These are phyloP conservation scores for Sodiomyces alkalinus DNA, from an alignment of 2,329 filamentous ascomycete genomes.

Conservation along the genomic window DNA sequence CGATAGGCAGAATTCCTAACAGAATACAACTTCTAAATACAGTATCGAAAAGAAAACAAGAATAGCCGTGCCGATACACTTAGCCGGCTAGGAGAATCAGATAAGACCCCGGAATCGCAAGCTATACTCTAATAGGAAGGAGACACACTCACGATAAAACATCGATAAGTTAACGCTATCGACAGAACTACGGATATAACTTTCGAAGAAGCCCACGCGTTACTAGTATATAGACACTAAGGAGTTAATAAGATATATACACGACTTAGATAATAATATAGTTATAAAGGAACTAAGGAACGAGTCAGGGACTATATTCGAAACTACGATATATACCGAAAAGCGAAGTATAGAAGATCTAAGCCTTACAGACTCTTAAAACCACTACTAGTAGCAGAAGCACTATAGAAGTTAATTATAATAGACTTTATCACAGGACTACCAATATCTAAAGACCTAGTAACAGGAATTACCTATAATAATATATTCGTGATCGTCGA, in stretches of 20 bases:
- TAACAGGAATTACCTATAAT: too few relatives aligned
- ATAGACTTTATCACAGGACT: too few relatives aligned
- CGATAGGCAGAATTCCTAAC: too few relatives aligned
- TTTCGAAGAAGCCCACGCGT: not conserved
- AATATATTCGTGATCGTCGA: too few relatives aligned
- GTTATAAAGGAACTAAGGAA: too few relatives aligned
- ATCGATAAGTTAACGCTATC: not conserved
- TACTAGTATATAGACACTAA: not conserved
- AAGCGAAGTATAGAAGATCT: slow-evolving; percentile 1
- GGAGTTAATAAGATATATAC: not conserved
- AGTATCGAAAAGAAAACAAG: not conserved
- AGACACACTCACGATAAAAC: not conserved
- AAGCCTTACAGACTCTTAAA: not conserved
- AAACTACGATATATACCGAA: not conserved
- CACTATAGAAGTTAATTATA: not conserved
- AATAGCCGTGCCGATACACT: too few relatives aligned
- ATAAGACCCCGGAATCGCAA: not conserved
- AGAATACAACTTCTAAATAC: slow-evolving; percentile 1
- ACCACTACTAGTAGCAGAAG: not conserved
- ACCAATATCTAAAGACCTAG: too few relatives aligned
- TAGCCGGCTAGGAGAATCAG: not conserved
- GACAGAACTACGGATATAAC: not conserved
- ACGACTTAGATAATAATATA: not conserved
- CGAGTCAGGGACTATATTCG: too few relatives aligned
- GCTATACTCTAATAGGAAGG: not conserved